Evolutionary conservation across 2,329 filamentous ascomycete genomes (phyloP), one percentile per base, ranked within the genome.

Genomic region (Penicillium sp.): DNA sequence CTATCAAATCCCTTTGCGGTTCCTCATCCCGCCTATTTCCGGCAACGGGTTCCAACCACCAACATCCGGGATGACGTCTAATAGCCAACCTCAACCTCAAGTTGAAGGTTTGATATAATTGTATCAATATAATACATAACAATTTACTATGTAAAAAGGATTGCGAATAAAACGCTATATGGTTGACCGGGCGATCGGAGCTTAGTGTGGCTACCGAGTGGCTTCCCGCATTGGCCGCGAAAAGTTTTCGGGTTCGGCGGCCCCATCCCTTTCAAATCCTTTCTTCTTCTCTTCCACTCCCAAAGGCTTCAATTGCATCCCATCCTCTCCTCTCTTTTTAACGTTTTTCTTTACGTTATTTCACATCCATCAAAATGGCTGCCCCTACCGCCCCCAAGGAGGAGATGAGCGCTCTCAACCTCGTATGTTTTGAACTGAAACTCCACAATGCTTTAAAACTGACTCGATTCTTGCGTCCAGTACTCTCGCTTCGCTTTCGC

Each of bases 401-500:
- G 74, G 80, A 85, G 77, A 82, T 86, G 66, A 81, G 77, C 68
- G 86, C 87, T 63, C 48, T 92, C 68, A 82, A 78, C 60, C 90
- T 99, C 71, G 47, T 56, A 53, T n/a, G 51, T 33, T 12, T 38
- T 21, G 29, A 29, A 39, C 9, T 5, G n/a, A 38, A 31, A 12
- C 33, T 47, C 8, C 97, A 97, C 25, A 23, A 44, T 50, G 25
- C 36, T 44, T 36, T 13, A 7, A 39, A 13, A 41, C 45, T 50
- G 29, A 52, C 41, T 9, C 43, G 21, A 42, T 25, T 25, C 17
- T 17, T 53, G 17, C 31, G 36, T 36, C 10, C 15, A 48, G 51
- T 54, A 51, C 88, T 90, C 91, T 72, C 87, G 91, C 81, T 97
- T 97, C 83, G 93, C 94, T 81, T 89, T 99, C 73, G 93, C 94